These are phyloP conservation scores for grape (Vitis vinifera) DNA, from an alignment of 164 flowering plant genomes.

Conservation along the genomic window ASM3070453v1 NC_081805.1:1529501-1530000, in stretches of 20 bases:
- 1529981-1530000: no score
- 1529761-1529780: conserved; percentile 51
- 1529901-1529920: no score
- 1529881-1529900: not conserved
- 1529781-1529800: conserved; percentile 48
- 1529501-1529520: conserved; percentile 58
- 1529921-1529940: no score
- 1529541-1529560: conserved; percentile 39
- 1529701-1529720: conserved; percentile 49
- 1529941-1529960: no score
- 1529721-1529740: conserved; percentile 46
- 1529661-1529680: conserved; percentile 41
- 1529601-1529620: conserved; percentile 53
- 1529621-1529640: conserved; percentile 73
- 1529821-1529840: conserved; percentile 50
- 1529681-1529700: conserved; percentile 29
- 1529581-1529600: conserved; percentile 51
- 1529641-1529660: conserved; percentile 46
- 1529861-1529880: not conserved
- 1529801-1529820: conserved; percentile 65
- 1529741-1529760: conserved; percentile 9
- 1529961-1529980: no score
- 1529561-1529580: conserved; percentile 48
- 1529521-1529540: conserved; percentile 83
- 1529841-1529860: conserved; percentile 28